These are phyloP conservation scores for Cordyceps farinosa DNA, from an alignment of 2,329 filamentous ascomycete genomes.

Conservation along the genomic window DNA sequence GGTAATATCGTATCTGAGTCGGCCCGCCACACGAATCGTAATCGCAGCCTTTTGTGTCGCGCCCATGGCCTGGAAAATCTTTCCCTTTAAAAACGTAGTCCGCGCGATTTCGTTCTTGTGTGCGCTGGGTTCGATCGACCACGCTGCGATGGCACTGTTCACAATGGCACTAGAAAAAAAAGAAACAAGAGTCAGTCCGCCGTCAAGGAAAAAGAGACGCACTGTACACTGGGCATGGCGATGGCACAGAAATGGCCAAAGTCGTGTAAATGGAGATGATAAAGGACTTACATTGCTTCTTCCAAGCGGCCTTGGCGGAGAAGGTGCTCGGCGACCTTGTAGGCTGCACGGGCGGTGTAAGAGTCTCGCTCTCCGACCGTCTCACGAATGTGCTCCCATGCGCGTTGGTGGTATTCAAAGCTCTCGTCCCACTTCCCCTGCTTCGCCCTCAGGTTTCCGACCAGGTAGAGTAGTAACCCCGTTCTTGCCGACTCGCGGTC, in stretches of 20 bases:
- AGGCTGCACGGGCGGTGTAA: conserved; percentile 15
- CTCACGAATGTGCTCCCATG: conserved; percentile 18
- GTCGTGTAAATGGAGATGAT: not conserved
- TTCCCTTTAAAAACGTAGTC: conserved; percentile 18
- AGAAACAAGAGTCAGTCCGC: too few relatives aligned
- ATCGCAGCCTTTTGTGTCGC: conserved; percentile 18
- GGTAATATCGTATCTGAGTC: conserved; percentile 17
- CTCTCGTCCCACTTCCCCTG: conserved; percentile 16
- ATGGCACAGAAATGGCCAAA: not conserved
- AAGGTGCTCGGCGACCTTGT: conserved; percentile 19
- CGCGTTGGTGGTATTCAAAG: conserved; percentile 16
- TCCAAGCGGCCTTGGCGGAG: not conserved
- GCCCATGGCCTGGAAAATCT: conserved; percentile 12
- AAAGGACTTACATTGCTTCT: conserved; percentile 17
- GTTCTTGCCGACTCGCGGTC: conserved; percentile 18
- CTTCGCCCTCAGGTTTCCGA: conserved; percentile 17
- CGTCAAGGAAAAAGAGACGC: not conserved
- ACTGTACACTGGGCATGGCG: too few relatives aligned
- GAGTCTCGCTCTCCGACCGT: conserved; percentile 18
- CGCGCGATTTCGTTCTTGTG: conserved; percentile 20
- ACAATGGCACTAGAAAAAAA: not conserved
- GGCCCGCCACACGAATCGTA: conserved; percentile 10
- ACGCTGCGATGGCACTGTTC: conserved; percentile 5
- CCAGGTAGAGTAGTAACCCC: conserved; percentile 14
- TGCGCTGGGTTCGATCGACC: conserved; percentile 16